These are phyloP conservation scores for Aureobasidium sp. DNA, from an alignment of 2,329 filamentous ascomycete species.

Conservation along the genomic window DNA sequence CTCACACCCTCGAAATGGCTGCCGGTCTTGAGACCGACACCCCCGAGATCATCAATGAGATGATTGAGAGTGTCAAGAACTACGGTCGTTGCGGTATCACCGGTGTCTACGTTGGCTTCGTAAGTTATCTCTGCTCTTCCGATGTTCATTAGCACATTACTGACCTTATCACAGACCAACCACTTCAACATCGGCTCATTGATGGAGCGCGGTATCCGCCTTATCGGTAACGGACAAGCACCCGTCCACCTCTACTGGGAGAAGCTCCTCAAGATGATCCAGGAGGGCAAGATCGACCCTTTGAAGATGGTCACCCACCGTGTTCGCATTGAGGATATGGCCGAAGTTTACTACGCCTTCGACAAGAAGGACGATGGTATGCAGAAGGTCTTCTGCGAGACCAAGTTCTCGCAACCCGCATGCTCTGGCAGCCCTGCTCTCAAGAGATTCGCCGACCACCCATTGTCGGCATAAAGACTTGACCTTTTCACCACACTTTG, in stretches of 20 bases:
- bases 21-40: constrained; percentile 75
- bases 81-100: constrained; percentile 70
- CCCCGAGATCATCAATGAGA: constrained; percentile 70
- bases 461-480: background rate
- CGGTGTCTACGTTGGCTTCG: constrained; percentile 56
- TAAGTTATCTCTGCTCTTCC: constrained; percentile 25
- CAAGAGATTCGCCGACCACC: constrained; percentile 31
- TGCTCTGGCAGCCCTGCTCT: constrained; percentile 42
- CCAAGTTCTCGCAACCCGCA: constrained; percentile 46
- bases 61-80: constrained; percentile 64
- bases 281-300: constrained; percentile 61
- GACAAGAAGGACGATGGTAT: constrained; percentile 65
- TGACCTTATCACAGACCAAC: constrained; percentile 46
- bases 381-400: constrained; percentile 70
- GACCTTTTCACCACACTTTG: background rate
- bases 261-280: constrained; percentile 60
- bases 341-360: constrained; percentile 48
- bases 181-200: constrained; percentile 72
- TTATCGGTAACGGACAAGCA: constrained; percentile 60
- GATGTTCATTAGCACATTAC: constrained; percentile 12
- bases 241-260: constrained; percentile 83
- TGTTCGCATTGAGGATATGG: constrained; percentile 43
- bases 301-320: constrained; percentile 75
- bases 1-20: constrained; percentile 50
- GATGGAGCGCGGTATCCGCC: constrained; percentile 78